Conservation (phyloP, 2,329 filamentous ascomycete genomes). For the Coniochaeta prunicola region DNA sequence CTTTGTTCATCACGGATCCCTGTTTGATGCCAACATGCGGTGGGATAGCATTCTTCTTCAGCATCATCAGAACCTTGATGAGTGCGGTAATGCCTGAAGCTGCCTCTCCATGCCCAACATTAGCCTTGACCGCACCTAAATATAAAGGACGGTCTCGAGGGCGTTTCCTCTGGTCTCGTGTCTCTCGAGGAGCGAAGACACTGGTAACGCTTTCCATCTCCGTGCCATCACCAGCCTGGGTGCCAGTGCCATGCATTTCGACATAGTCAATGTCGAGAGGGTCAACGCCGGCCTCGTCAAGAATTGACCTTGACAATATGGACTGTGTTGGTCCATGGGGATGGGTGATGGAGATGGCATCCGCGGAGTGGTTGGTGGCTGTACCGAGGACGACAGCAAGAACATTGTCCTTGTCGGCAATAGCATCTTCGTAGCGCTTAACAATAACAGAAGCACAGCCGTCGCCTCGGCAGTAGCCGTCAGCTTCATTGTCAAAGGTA, state of each 20-base stretch:
- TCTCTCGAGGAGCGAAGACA: conserved; percentile 35
- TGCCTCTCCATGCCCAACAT: conserved; percentile 56
- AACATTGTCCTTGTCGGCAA: conserved; percentile 68
- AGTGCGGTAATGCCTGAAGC: conserved; percentile 56
- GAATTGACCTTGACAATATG: conserved; percentile 59
- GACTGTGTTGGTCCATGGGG: conserved; percentile 74
- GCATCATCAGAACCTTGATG: conserved; percentile 58
- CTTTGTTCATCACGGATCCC: conserved; percentile 45
- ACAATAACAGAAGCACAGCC: conserved; percentile 67
- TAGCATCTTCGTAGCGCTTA: conserved; percentile 73
- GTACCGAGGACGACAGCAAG: conserved; percentile 70
- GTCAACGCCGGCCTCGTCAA: conserved; percentile 67
- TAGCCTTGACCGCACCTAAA: conserved; percentile 57
- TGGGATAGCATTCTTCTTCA: conserved; percentile 55
- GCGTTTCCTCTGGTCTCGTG: conserved; percentile 31
- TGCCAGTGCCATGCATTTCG: conserved; percentile 87
- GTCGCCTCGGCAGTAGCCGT: conserved; percentile 78
- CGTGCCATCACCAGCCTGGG: conserved; percentile 73
- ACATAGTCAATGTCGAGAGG: conserved; percentile 74
- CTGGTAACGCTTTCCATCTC: conserved; percentile 73
- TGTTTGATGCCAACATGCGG: conserved; percentile 62
- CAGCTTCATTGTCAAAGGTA: conserved; percentile 72
- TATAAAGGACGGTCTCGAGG: conserved; percentile 45
- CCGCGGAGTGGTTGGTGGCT: conserved; percentile 74
- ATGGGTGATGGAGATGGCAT: conserved; percentile 76